Percentiles rank a stretch among this genome's conserved stretches.
Conservation (phyloP, 2,329 filamentous ascomycete species). For the Thielaviopsis ethacetica region DNA sequence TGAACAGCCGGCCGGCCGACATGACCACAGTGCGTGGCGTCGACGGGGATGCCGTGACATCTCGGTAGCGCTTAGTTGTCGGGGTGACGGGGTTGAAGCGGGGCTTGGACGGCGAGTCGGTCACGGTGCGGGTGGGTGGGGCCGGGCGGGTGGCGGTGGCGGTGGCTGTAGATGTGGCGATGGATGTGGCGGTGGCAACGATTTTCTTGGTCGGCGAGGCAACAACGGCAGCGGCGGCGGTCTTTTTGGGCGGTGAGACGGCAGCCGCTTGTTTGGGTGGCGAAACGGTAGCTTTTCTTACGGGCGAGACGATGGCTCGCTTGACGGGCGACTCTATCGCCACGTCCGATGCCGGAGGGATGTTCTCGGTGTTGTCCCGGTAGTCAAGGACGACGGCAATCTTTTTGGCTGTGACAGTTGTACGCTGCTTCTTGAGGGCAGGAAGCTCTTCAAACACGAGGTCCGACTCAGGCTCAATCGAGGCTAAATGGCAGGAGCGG, state of each 20-base stretch:
- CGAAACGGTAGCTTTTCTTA: neutral
- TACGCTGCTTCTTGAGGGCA: neutral
- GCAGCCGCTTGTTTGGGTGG: neutral
- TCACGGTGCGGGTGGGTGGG: neutral
- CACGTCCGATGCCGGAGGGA: neutral
- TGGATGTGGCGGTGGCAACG: neutral
- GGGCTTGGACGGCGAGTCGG: conserved; percentile 7
- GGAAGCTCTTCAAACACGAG: conserved; percentile 3
- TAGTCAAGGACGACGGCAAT: neutral
- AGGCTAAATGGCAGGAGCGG: neutral
- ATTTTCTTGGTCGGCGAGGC: neutral
- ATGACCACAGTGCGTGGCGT: conserved; percentile 77
- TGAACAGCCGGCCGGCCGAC: conserved; percentile 56
- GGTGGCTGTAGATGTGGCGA: neutral
- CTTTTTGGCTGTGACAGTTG: neutral
- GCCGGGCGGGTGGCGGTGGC: neutral
- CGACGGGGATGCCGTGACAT: conserved; percentile 57
- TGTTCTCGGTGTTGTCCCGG: conserved; percentile 7
- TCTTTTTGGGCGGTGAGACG: neutral
- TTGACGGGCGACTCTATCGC: neutral
- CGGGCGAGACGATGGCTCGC: neutral
- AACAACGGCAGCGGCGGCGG: neutral
- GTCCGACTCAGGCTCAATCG: neutral
- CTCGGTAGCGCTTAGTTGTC: conserved; percentile 59
- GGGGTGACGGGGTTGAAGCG: conserved; percentile 41